Base-by-base conservation (phyloP, 1,284 basidiomycete genomes). In the Marasmius oreades region DNA sequence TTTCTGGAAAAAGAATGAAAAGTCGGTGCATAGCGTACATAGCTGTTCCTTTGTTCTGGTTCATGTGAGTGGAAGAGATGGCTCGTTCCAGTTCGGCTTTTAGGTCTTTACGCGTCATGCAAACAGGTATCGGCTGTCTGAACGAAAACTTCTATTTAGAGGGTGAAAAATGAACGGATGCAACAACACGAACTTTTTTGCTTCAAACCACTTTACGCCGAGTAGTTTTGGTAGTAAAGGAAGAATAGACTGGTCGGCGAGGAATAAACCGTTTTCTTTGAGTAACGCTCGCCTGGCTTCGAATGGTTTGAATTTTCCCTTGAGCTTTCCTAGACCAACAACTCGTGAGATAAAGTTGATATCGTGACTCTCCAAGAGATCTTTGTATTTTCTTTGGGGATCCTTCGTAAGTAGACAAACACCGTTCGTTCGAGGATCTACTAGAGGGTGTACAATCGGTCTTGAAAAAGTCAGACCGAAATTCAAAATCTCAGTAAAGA, bases 331-430 rank as follows among this genome's bases (percentile, higher is more conserved):
- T 53, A 98, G 77, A 20, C 94, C 95, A 36, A 99, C 93, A n/a
- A 99, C 94, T 24, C 95, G 81, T 39, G 84, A 86, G 66, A 99
- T 86, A 62, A 96, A 96, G 62, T 88, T 90, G 77, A 99, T 86
- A 50, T 85, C 81, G 54, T 92, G 77, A 50, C 76, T 73, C 52
- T 85, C 86, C 23, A 99, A 78, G 18, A 97, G 82, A 69, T 97
- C 93, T 73, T 98, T 98, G 81, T 97, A 98, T 69, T 94, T 82
- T 55, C 96, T 77, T 69, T 98, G 96, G 7, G 97, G 96, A 71
- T 97, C 93, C 73, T 98, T 98, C 53, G 90, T 90, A 69, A 99
- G 87, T 53, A 99, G 79, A 70, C 95, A 98, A 51, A 98, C 81
- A 14, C 87, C 74, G 3, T 85, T 86, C 10, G 81, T 83, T 55